Base-by-base conservation (phyloP, 768 basidiomycete species). In the Tricholoma flavovirens region DNA sequence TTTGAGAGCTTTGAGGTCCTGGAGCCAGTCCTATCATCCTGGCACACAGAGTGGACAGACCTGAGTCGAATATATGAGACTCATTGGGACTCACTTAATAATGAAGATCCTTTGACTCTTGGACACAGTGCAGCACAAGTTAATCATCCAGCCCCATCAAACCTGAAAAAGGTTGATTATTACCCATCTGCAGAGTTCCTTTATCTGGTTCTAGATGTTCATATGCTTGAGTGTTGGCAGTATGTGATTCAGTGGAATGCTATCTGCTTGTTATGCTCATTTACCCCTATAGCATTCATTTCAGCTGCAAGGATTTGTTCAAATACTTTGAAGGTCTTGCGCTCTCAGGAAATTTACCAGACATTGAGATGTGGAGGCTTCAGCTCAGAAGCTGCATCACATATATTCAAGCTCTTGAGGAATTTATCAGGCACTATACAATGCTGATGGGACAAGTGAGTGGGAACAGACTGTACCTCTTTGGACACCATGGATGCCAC, bases 281-380 rank as follows among this genome's bases (percentile, higher is more conserved):
- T 32, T 32, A 32, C 10, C 10, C 9, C 9, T 32, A 5, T 32
- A 32, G 30, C 10, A 32, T 32, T 32, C 30, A 32, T 32, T 32
- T 32, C 7, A 8, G 30, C 30, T 32, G 30, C 30, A 32, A 32
- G 10, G 30, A 32, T 32, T 32, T 69, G n/a, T 60, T 63, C 36
- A 19, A n/a, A 22, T 55, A 65, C 43, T 65, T 69, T 51, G 33
- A 52, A 30, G 14, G 48, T 11, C 45, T 48, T 14, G 49, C 46
- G 3, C 6, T 33, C 3, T 17, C 12, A 6, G 49, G 55, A 0
- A 45, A 51, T 2, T 19, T 68, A 5, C 68, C 67, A 32, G 30
- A 32, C 4, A 32, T 32, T 32, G 30, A 32, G 30, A 11, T 8
- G 7, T 32, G 30, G 30, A 32, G 9, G 30, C 10, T 7, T 32